phyloP scores from a whole-genome alignment of 192 early-diverging fungal genomes.

The Coemansia sp. region DNA sequence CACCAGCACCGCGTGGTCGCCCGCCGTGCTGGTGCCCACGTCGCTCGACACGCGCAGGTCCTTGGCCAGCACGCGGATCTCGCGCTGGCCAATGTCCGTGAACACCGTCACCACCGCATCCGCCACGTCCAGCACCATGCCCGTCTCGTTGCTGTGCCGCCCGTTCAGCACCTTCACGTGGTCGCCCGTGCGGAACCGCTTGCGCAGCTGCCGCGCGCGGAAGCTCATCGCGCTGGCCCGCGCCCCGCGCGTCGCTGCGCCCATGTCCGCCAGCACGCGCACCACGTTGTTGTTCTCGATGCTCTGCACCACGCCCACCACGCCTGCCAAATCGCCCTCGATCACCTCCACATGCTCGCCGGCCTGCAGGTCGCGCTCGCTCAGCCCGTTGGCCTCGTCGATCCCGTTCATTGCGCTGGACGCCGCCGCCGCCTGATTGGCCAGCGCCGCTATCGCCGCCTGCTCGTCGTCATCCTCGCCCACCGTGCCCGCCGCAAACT shows the following conservation, averaged over 20 bases:
- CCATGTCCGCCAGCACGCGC: constrained; percentile 62
- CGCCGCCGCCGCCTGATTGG: constrained; percentile 52
- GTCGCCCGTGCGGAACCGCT: constrained; percentile 88
- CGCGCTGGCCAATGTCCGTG: constrained; percentile 62
- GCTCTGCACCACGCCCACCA: constrained; percentile 69
- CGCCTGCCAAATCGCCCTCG: constrained; percentile 76
- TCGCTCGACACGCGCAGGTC: constrained; percentile 80
- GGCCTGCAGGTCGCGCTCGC: constrained; percentile 58
- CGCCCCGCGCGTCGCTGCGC: constrained; percentile 50
- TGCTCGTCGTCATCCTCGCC: constrained; percentile 69
- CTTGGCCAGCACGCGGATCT: constrained; percentile 85
- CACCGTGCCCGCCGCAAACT: constrained; percentile 58
- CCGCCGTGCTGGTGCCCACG: constrained; percentile 53
- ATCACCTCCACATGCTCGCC: constrained; percentile 87
- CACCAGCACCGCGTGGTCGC: constrained; percentile 39
- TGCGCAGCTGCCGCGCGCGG: constrained; percentile 69
- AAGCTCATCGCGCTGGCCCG: constrained; percentile 47
- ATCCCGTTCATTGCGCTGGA: constrained; percentile 8
- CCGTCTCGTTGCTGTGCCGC: constrained; percentile 76
- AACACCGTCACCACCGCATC: constrained; percentile 76
- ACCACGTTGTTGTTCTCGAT: constrained; percentile 67
- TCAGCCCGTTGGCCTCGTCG: constrained; percentile 48
- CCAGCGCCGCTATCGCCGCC: constrained; percentile 57
- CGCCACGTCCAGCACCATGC: constrained; percentile 82
- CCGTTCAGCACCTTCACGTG: constrained; percentile 93